A percentile compares a stretch with the other conserved stretches of the same genome.
These are phyloP conservation scores for Marasmius fiardii DNA, from an alignment of 1,284 basidiomycete genomes.

Conservation along the genomic window DNA sequence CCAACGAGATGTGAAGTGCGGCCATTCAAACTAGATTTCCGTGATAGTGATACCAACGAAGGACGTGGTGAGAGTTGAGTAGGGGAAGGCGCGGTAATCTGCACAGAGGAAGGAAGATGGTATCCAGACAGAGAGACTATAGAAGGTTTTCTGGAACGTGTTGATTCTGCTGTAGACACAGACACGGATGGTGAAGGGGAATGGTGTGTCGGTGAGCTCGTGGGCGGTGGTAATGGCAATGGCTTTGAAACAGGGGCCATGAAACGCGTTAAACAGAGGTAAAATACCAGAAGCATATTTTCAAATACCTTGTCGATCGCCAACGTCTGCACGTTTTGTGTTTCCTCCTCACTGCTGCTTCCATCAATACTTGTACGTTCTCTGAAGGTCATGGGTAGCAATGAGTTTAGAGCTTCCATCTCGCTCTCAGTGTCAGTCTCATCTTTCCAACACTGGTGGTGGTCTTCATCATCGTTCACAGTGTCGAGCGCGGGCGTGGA, in stretches of 20 bases:
- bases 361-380: not conserved
- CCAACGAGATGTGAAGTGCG: not conserved
- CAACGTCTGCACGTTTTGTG: not conserved
- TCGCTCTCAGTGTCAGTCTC: not conserved
- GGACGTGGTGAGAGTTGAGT: not conserved
- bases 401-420: not conserved
- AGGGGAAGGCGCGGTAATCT: not conserved
- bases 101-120: not conserved
- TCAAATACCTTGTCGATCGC: not conserved
- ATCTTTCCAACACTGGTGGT: not conserved
- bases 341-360: not conserved
- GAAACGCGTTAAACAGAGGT: not conserved
- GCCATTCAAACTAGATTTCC: not conserved
- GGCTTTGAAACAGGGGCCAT: not conserved
- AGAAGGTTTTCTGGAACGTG: not conserved
- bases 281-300: not conserved
- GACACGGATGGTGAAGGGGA: not conserved
- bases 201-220: not conserved
- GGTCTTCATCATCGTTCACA: not conserved
- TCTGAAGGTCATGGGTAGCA: not conserved
- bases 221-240: not conserved
- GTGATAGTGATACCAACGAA: not conserved
- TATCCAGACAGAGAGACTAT: not conserved
- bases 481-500: not conserved
- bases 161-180: not conserved